Conservation (phyloP, 208 protist genomes). For the Angomonas deanei region DNA sequence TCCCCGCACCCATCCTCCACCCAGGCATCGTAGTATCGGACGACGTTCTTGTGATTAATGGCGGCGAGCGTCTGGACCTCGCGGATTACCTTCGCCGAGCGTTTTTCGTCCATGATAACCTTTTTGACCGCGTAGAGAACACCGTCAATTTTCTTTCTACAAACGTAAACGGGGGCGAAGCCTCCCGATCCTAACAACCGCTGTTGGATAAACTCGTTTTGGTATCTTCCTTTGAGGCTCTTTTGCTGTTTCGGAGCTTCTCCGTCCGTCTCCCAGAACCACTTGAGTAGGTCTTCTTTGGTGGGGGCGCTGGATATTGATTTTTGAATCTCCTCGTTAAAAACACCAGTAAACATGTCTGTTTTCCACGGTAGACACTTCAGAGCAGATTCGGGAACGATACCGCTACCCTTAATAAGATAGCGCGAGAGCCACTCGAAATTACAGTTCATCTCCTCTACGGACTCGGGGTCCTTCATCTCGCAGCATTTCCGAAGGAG, state of each 20-base stretch:
- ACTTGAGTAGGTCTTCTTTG: conserved; percentile 44
- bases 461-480: conserved; percentile 66
- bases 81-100: conserved; percentile 51
- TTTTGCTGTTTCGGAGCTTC: conserved; percentile 37
- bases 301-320: conserved; percentile 19
- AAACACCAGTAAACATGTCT: conserved; percentile 39
- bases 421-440: conserved; percentile 57
- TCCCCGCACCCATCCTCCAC: conserved; percentile 80
- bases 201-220: conserved; percentile 80
- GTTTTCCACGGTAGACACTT: conserved; percentile 55
- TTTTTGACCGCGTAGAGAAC: conserved; percentile 84
- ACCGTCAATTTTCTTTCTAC: conserved; percentile 79
- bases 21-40: conserved; percentile 89
- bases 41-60: conserved; percentile 80
- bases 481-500: conserved; percentile 75
- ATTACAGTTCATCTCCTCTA: conserved; percentile 61
- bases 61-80: conserved; percentile 78
- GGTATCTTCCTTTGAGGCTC: conserved; percentile 53
- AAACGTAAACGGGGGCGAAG: conserved; percentile 84
- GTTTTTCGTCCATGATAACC: conserved; percentile 57
- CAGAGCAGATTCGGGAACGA: conserved; percentile 45
- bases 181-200: conserved; percentile 64
- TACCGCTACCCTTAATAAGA: conserved; percentile 34
- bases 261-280: conserved; percentile 72
- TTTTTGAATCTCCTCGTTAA: conserved; percentile 25